Base-by-base conservation (phyloP, 2,329 filamentous ascomycete species). In the Cordyceps tenuipes region DNA sequence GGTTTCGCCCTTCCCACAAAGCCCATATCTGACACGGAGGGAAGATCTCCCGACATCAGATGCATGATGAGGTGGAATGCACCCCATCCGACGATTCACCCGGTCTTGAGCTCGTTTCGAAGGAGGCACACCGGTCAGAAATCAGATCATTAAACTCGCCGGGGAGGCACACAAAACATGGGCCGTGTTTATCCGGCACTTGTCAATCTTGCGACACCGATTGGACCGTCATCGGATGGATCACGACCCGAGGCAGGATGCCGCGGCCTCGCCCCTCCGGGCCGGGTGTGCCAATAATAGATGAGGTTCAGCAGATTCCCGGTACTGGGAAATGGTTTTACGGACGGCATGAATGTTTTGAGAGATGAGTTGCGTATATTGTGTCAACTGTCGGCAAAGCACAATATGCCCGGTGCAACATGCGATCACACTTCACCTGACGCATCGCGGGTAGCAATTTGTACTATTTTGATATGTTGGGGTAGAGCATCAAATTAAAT, bases 401-500 rank as follows among this genome's bases (percentile, higher is more conserved):
- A 5, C 15, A 3, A 29, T 26, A n/a, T 36, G 34, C 15, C 23
- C 21, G 19, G 46, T 57, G 44, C 41, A 41, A 57, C 15, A 44
- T 19, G 54, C 21, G 15, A 15, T 9, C 31, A 10, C 53, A 13
- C 5, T 56, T 49, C 15, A 36, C 23, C 34, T n/a, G 39, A 44
- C 36, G n/a, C 23, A 51, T 23, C 3, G 36, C 6, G 31, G 23
- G 47, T 44, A 34, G 50, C 12, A 51, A 23, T n/a, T 44, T 29
- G 46, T 26, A 19, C 9, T 51, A n/a, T 21, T 50, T 51, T 50
- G 36, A 36, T 6, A 23, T 36, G 2, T 34, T 23, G 34, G 44
- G 17, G 47, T 8, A 3, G 9, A 26, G 8, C 15, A 9, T 51
- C 71, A 94, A 66, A 96, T 86, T 62, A 99, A 77, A 72, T 96